Percentiles rank a stretch among this genome's conserved stretches.
Evolutionary conservation across 768 basidiomycete genomes (phyloP).

Genomic region (Suillus subaureus): DNA sequence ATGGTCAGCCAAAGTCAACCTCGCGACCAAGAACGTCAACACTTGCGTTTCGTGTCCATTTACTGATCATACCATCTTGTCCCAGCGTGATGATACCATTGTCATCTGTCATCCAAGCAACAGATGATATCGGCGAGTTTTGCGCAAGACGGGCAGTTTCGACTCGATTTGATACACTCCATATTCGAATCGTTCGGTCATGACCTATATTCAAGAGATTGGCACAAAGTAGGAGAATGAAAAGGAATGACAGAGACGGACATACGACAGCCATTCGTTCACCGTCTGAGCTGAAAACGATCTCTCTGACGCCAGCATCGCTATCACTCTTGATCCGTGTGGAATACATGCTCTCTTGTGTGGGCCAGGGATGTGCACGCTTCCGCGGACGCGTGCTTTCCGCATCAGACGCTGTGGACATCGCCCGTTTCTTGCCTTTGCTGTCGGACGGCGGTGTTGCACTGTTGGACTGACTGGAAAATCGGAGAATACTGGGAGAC

Average conservation of each 20-base stretch:
- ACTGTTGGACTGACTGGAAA: constrained; percentile 23
- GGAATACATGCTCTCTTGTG: constrained; percentile 40
- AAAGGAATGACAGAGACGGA: constrained; percentile 32
- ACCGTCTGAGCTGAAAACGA: constrained; percentile 57
- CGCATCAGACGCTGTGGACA: constrained; percentile 20
- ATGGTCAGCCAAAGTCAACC: background rate
- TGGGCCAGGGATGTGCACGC: constrained; percentile 50
- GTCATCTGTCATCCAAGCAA: constrained; percentile 64
- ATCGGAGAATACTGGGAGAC: constrained; percentile 38
- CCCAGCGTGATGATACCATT: constrained; percentile 58
- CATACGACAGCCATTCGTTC: constrained; percentile 59
- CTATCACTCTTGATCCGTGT: constrained; percentile 47
- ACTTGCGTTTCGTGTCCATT: constrained; percentile 61
- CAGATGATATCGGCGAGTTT: constrained; percentile 47
- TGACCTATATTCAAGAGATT: constrained; percentile 39
- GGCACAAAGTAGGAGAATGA: constrained; percentile 1
- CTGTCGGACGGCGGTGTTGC: constrained; percentile 31
- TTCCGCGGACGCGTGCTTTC: constrained; percentile 36
- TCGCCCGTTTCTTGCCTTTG: constrained; percentile 44
- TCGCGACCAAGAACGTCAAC: constrained; percentile 4
- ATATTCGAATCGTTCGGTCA: constrained; percentile 66
- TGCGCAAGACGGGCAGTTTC: constrained; percentile 63
- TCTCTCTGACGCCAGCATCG: constrained; percentile 46
- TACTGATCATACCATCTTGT: constrained; percentile 57
- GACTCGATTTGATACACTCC: constrained; percentile 47